Conservation (phyloP, 2,329 filamentous ascomycete species). For the Botryotinia globosa region DNA sequence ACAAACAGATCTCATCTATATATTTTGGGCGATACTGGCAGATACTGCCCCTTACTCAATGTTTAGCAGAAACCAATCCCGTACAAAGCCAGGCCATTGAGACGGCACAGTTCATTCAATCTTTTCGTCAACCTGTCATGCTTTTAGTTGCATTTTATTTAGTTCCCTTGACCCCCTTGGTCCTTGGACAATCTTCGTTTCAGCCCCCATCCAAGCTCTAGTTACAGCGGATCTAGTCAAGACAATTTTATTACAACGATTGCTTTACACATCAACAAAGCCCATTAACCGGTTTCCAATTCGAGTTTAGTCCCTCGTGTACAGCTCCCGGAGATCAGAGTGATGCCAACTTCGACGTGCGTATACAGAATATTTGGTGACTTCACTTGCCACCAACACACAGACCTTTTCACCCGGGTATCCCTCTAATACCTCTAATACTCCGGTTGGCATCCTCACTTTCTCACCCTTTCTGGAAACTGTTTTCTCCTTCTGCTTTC, state of each 20-base stretch:
- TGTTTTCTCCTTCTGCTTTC: background rate
- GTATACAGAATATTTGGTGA: background rate
- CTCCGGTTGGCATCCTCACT: too few relatives aligned
- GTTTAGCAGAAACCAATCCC: background rate
- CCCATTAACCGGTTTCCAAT: background rate
- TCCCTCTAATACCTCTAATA: constrained; percentile 13
- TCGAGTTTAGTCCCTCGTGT: background rate
- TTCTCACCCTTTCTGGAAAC: background rate
- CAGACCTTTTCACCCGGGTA: background rate
- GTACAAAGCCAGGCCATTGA: background rate
- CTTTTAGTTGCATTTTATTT: background rate
- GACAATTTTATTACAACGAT: background rate
- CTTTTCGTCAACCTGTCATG: background rate
- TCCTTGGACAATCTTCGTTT: background rate
- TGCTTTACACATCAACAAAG: background rate
- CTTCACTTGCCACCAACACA: background rate
- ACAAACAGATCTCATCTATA: background rate
- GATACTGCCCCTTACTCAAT: background rate
- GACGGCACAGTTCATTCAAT: background rate
- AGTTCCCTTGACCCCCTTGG: background rate
- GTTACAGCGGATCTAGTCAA: background rate
- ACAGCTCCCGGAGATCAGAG: background rate
- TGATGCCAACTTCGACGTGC: background rate
- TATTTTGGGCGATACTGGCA: too few relatives aligned
- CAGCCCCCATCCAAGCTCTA: background rate